Evolutionary conservation across 2,329 filamentous ascomycete genomes (phyloP), one percentile per base, ranked within the genome.

Genomic region (Monosporascus cannonballus): DNA sequence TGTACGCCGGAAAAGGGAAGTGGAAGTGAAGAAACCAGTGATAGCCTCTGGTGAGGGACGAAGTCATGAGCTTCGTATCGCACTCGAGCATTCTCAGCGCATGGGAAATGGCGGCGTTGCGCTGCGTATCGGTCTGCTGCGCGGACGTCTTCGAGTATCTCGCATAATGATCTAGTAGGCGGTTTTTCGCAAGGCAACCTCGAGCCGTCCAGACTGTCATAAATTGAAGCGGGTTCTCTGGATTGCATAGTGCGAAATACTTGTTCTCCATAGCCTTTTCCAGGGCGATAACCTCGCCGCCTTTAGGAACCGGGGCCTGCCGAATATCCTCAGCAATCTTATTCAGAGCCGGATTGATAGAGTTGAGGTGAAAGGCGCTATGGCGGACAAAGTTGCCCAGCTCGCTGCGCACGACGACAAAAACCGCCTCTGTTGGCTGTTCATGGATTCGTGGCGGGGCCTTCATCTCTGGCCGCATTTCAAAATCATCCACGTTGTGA

Each of bases 161-260:
- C 0, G 70, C 67, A 52, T 77, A 75, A 52, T 77, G 67, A 48
- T 81, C 75, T 48, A 83, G 52, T 0, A 86, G 71, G 1, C 70
- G 73, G 46, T 55, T 65, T 59, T 75, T 81, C 0, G 80, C 75
- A 3, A 86, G 52, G 5, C 71, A 67, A 0, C 58, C 65, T 11
- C 79, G 58, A 1, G 68, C 60, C 0, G 60, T 68, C 69, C 72
- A 71, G 0, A 71, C 58, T 0, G 71, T 69, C 60, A 75, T 68
- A 49, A 64, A 71, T n/a, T 77, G 74, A 1, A 76, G 52, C 0
- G 72, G 67, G 44, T 68, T 71, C 0, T 67, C 64, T 0, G 60
- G 51, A 45, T 76, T 67, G 50, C 73, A 76, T 30, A 61, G 66
- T 4, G 58, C 57, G 27, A 83, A 67, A 53, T 78, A 79, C n/a